These are phyloP conservation scores for Stentor coeruleus DNA, from an alignment of 73 alveolate species.

Conservation along the genomic window DNA sequence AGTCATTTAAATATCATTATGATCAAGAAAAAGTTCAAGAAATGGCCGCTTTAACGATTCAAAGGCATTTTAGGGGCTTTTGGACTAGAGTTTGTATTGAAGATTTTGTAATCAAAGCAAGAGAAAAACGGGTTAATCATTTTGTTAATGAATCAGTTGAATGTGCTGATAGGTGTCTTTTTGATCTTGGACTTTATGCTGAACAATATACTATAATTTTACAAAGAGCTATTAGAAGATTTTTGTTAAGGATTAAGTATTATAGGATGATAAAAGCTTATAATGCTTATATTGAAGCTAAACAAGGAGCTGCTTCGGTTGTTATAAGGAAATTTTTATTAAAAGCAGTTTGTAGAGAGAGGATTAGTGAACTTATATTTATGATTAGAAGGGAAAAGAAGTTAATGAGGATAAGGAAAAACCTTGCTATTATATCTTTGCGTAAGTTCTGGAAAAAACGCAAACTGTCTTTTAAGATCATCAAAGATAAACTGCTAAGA, in stretches of 20 bases:
- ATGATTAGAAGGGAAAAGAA: background rate
- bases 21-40: background rate
- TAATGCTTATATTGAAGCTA: background rate
- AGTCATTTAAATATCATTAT: background rate
- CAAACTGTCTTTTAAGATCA: background rate
- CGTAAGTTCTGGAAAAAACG: background rate
- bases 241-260: background rate
- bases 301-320: background rate
- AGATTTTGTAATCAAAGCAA: too few species aligned
- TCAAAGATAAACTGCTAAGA: background rate
- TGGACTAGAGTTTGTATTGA: background rate
- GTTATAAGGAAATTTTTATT: background rate
- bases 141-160: background rate
- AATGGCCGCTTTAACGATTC: background rate
- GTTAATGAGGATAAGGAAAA: background rate
- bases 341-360: background rate
- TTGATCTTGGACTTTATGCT: background rate
- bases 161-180: background rate
- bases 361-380: too few species aligned
- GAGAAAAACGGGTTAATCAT: background rate
- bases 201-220: background rate
- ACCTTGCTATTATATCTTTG: background rate
- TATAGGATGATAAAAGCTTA: background rate
- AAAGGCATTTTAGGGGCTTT: background rate
- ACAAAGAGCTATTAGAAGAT: background rate